Evolutionary conservation across 1,284 basidiomycete species (phyloP).

Genomic region (Cryptococcus sp.): DNA sequence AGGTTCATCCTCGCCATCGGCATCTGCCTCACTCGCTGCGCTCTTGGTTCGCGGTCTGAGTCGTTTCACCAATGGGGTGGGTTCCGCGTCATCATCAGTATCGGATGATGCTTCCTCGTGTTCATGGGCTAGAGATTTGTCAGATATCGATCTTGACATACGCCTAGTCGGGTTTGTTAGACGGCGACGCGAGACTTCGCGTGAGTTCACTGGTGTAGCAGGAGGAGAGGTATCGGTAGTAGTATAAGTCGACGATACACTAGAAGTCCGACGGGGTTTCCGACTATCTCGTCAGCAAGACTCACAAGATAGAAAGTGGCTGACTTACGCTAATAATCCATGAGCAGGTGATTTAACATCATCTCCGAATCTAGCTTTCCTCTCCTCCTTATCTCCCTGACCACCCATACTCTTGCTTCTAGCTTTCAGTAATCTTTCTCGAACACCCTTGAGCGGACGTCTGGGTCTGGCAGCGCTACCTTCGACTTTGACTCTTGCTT

Average conservation of each 20-base stretch:
- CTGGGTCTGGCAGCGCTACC: constrained; percentile 8
- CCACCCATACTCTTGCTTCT: constrained; percentile 23
- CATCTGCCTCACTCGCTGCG: constrained; percentile 38
- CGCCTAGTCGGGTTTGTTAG: too few relatives aligned
- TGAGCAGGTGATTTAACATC: constrained; percentile 39
- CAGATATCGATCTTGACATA: background rate
- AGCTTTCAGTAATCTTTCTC: constrained; percentile 6
- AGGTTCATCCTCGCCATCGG: constrained; percentile 47
- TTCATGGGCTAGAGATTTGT: background rate
- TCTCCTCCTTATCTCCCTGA: constrained; percentile 10
- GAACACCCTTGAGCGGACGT: constrained; percentile 10
- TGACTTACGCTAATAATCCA: constrained; percentile 18
- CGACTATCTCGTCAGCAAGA: too few relatives aligned
- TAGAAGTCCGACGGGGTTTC: too few relatives aligned
- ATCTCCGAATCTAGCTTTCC: constrained; percentile 32
- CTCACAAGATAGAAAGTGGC: too few relatives aligned
- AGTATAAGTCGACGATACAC: constrained; percentile 33
- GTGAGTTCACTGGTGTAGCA: constrained; percentile 3
- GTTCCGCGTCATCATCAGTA: constrained; percentile 56
- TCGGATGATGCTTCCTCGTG: constrained; percentile 15
- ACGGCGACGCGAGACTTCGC: constrained; percentile 13
- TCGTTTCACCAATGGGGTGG: constrained; percentile 56
- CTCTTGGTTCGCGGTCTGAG: constrained; percentile 25
- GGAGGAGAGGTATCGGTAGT: constrained; percentile 26
- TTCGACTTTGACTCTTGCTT: constrained; percentile 9